These are phyloP conservation scores for Claviceps sp. DNA, from an alignment of 2,329 filamentous ascomycete genomes.

Conservation along the genomic window DNA sequence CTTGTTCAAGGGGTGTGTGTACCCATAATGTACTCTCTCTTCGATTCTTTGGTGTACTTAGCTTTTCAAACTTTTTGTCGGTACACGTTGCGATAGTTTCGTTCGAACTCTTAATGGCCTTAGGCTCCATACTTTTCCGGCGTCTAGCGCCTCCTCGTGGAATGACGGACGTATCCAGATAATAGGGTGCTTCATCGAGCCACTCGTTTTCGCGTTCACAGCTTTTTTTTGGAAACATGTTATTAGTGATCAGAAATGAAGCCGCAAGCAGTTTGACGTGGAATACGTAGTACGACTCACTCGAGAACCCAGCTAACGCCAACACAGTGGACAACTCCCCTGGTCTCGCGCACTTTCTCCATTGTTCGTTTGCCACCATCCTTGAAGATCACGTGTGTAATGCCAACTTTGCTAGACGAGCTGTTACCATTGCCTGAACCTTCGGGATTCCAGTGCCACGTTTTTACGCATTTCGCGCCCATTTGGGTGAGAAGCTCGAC, in stretches of 20 bases:
- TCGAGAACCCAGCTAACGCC: conserved; percentile 82
- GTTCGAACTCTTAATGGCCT: conserved; percentile 53
- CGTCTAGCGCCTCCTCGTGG: conserved; percentile 59
- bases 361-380: conserved; percentile 70
- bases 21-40: conserved; percentile 43
- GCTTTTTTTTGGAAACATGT: conserved; percentile 15
- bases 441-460: conserved; percentile 58
- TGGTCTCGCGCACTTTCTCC: conserved; percentile 62
- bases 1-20: conserved; percentile 35
- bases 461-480: conserved; percentile 66
- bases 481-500: conserved; percentile 66
- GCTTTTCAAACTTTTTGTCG: conserved; percentile 25
- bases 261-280: background rate
- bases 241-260: conserved; percentile 16
- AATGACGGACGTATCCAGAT: conserved; percentile 51
- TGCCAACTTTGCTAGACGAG: conserved; percentile 45
- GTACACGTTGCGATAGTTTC: conserved; percentile 41
- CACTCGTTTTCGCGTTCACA: conserved; percentile 66
- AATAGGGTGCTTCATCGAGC: conserved; percentile 60
- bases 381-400: conserved; percentile 85
- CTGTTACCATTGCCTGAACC: conserved; percentile 21
- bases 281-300: conserved; percentile 48
- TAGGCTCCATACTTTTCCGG: conserved; percentile 72
- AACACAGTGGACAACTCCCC: conserved; percentile 69
- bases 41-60: conserved; percentile 35